Percentiles rank a stretch among this genome's conserved stretches.
Conservation (phyloP, 2,329 filamentous ascomycete species). For the Ascochyta clinopodiicola region DNA sequence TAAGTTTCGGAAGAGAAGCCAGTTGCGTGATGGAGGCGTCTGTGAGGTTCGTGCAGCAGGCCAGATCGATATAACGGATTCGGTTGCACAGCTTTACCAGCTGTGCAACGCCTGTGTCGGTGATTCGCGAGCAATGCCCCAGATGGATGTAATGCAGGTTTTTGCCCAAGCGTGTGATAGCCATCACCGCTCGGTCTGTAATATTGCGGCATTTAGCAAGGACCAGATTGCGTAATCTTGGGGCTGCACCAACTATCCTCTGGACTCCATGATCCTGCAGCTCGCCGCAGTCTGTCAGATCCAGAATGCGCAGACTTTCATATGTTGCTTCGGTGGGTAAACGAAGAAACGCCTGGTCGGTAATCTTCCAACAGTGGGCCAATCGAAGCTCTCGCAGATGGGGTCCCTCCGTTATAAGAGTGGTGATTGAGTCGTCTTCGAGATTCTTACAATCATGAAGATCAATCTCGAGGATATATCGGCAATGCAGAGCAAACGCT, state of each 20-base stretch:
- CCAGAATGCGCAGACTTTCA: conserved; percentile 89
- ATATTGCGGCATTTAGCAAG: conserved; percentile 93
- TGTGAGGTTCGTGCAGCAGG: conserved; percentile 90
- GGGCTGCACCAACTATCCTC: conserved; percentile 84
- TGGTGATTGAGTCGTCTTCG: conserved; percentile 82
- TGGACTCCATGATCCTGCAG: conserved; percentile 87
- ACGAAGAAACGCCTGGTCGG: conserved; percentile 84
- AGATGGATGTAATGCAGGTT: conserved; percentile 97
- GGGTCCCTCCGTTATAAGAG: conserved; percentile 77
- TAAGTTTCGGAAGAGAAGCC: conserved; percentile 87
- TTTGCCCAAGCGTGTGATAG: conserved; percentile 89
- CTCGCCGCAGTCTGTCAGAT: conserved; percentile 85
- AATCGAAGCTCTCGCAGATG: conserved; percentile 90
- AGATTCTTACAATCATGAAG: conserved; percentile 84
- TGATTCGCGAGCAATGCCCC: conserved; percentile 90
- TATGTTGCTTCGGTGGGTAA: conserved; percentile 74
- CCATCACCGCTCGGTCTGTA: conserved; percentile 84
- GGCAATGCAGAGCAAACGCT: conserved; percentile 86
- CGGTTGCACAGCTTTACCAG: conserved; percentile 87
- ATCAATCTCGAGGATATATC: conserved; percentile 95
- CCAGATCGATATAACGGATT: conserved; percentile 95
- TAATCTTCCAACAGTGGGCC: conserved; percentile 82
- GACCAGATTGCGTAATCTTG: conserved; percentile 88
- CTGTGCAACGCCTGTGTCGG: conserved; percentile 83
- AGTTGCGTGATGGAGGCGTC: conserved; percentile 85